A percentile compares a stretch with the other conserved stretches of the same genome.
These are phyloP conservation scores for Acacia acuminata DNA, from an alignment of 306 rosid species.

Conservation along the genomic window DNA sequence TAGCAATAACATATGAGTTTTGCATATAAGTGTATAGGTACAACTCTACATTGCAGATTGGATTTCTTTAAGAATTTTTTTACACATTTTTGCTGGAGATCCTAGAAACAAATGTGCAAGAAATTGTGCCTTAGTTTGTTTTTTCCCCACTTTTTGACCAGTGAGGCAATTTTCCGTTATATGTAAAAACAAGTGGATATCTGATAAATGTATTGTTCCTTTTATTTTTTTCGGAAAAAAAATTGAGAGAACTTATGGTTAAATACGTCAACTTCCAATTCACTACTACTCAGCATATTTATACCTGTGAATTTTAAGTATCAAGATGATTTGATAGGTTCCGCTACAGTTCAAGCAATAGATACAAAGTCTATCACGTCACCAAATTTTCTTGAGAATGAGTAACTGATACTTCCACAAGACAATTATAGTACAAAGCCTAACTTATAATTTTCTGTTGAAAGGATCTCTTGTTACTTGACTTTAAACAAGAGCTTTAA, in stretches of 20 bases:
- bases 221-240: not conserved
- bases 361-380: not conserved
- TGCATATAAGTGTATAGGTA: not conserved
- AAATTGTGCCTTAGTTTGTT: not conserved
- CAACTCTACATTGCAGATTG: not conserved
- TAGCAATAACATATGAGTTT: not conserved
- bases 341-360: not conserved
- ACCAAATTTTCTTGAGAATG: not conserved
- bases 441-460: not conserved
- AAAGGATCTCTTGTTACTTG: not conserved
- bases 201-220: not conserved
- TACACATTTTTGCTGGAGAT: not conserved
- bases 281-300: not conserved
- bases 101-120: not conserved
- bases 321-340: not conserved
- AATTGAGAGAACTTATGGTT: not conserved
- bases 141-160: not conserved
- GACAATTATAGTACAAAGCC: not conserved
- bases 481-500: not conserved
- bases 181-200: not conserved
- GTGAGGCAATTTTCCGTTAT: not conserved
- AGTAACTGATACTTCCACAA: not conserved
- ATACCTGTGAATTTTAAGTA: not conserved
- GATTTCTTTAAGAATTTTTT: not conserved
- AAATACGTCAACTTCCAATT: not conserved